Evolutionary conservation across 2,329 filamentous ascomycete species (phyloP).

Genomic region (Incumbomyces lentus): DNA sequence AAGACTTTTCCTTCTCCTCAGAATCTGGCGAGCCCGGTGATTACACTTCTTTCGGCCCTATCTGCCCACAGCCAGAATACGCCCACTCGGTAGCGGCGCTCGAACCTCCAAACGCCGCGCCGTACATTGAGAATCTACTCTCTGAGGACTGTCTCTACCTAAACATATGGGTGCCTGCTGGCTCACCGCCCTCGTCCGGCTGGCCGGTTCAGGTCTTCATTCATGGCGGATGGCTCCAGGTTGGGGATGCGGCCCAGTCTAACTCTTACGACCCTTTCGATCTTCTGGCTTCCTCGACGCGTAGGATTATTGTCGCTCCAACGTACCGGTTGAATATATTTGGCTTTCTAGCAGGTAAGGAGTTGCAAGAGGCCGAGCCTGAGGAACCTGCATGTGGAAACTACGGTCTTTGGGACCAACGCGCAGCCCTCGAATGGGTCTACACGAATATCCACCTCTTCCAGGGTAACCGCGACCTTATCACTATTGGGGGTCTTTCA

Average conservation of each 20-base stretch:
- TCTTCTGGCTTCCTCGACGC: conserved; percentile 27
- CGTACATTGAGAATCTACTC: conserved; percentile 22
- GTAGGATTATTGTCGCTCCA: conserved; percentile 32
- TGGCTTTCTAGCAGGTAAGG: conserved; percentile 37
- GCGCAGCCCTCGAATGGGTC: conserved; percentile 43
- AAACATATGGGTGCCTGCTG: conserved; percentile 40
- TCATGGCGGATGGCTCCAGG: conserved; percentile 41
- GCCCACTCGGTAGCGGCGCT: conserved; percentile 15
- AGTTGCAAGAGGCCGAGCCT: conserved; percentile 23
- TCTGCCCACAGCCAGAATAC: conserved; percentile 33
- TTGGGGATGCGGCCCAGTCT: conserved; percentile 36
- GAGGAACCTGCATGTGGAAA: conserved; percentile 28
- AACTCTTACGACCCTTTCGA: conserved; percentile 36
- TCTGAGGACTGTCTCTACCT: conserved; percentile 41
- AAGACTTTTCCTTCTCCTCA: conserved; percentile 23
- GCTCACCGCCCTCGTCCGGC: conserved; percentile 15
- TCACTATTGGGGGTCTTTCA: conserved; percentile 36
- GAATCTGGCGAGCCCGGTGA: conserved; percentile 25
- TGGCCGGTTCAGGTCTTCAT: conserved; percentile 28
- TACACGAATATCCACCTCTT: conserved; percentile 38
- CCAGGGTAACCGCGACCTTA: conserved; percentile 36
- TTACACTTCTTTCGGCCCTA: conserved; percentile 27
- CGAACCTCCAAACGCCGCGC: conserved; percentile 21
- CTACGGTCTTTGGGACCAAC: conserved; percentile 40
- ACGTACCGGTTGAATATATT: conserved; percentile 42